phyloP scores from a whole-genome alignment of 73 alveolate genomes.

The Uronychia setigera region DNA sequence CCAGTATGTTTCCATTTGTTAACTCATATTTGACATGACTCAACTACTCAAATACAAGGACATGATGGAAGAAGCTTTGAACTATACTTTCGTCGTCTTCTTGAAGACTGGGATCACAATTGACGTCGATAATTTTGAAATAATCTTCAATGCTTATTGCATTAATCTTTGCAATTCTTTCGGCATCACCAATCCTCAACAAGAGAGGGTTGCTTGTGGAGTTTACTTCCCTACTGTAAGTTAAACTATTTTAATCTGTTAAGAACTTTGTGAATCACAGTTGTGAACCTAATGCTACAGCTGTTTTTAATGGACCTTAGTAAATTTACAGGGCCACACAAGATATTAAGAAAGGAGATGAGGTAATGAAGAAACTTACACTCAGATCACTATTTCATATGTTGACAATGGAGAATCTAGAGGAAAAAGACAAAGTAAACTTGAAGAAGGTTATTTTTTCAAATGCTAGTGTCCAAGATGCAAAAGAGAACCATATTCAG shows the following conservation, averaged over 20 bases:
- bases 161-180: not conserved
- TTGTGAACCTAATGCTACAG: not conserved
- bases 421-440: not conserved
- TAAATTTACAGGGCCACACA: not conserved
- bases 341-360: not conserved
- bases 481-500: not conserved
- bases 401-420: not conserved
- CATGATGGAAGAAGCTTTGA: not conserved
- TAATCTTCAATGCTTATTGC: not conserved
- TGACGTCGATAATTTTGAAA: not conserved
- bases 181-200: not conserved
- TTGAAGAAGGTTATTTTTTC: not conserved
- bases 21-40: not conserved
- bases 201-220: slow-evolving; percentile 1
- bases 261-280: not conserved
- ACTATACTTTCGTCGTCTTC: not conserved
- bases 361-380: not conserved
- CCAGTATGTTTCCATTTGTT: not conserved
- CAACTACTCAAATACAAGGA: not conserved
- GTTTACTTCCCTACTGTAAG: not conserved
- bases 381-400: not conserved
- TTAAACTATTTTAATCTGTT: not conserved
- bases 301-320: not conserved
- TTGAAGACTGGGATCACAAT: not conserved
- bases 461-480: not conserved